Evolutionary conservation across 345 rosid species (phyloP), one percentile per base, ranked within the genome.

Genomic region (Clarkia xantiana): DNA sequence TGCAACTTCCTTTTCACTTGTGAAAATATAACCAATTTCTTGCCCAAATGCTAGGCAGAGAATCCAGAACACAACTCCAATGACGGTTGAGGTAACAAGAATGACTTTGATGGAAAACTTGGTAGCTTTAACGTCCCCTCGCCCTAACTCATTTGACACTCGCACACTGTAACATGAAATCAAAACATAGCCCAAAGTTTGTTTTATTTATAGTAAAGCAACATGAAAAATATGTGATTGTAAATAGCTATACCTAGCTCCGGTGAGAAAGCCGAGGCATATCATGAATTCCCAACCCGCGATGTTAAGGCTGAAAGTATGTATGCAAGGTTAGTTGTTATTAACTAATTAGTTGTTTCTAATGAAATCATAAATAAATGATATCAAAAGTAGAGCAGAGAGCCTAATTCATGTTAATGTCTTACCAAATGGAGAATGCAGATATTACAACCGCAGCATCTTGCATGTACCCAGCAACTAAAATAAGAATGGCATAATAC

Each of bases 351-450:
- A 20, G 11, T 11, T 16, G 1, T 6, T 4, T 14, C 16, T 9
- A 47, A 42, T n/a, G n/a, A n/a, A n/a, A n/a, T n/a, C n/a, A n/a
- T n/a, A n/a, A n/a, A n/a, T n/a, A n/a, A n/a, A n/a, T n/a, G n/a
- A n/a, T n/a, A n/a, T n/a, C n/a, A n/a, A n/a, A n/a, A n/a, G n/a
- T n/a, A n/a, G n/a, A n/a, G n/a, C n/a, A n/a, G n/a, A n/a, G n/a
- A n/a, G n/a, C n/a, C n/a, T n/a, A n/a, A n/a, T n/a, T n/a, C n/a
- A n/a, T n/a, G n/a, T n/a, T n/a, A n/a, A n/a, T 14, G 16, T 20
- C 64, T 60, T 76, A 88, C 97, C 97, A 88, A 53, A 88, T 75
- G 48, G 97, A 78, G 67, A 89, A 80, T 9, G 97, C 95, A 44
- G 88, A 71, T 50, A 89, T 78, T 18, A 74, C 68, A 36, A 69